These are phyloP conservation scores for Fusarium sp. DNA, from an alignment of 2,329 filamentous ascomycete species.

Conservation along the genomic window DNA sequence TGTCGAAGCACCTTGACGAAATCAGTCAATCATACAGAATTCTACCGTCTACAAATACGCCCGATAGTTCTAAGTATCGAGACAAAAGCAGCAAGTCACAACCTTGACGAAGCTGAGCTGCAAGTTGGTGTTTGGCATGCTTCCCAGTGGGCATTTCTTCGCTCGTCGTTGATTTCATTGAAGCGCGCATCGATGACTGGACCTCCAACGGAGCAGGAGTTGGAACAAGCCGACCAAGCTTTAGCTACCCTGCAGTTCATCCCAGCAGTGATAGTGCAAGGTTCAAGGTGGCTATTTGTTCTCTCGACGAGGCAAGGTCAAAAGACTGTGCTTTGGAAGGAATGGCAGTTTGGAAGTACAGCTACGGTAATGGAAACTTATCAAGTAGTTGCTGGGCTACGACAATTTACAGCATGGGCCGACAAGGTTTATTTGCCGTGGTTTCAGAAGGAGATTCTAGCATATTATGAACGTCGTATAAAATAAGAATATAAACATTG, in stretches of 20 bases:
- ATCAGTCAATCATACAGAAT: slow-evolving; percentile 9
- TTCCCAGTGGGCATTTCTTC: not conserved
- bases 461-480: not conserved
- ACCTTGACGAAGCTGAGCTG: not conserved
- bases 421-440: slow-evolving; percentile 21
- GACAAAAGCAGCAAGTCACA: not conserved
- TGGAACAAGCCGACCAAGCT: not conserved
- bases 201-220: not conserved
- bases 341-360: slow-evolving; percentile 19
- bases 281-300: slow-evolving; percentile 17
- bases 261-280: slow-evolving; percentile 24
- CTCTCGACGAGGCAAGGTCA: slow-evolving; percentile 15
- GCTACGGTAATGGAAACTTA: slow-evolving; percentile 10
- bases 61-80: slow-evolving; percentile 1
- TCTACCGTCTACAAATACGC: not conserved
- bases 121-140: not conserved
- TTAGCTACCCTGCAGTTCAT: slow-evolving; percentile 12
- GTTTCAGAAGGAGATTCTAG: slow-evolving; percentile 2
- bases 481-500: not conserved
- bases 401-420: slow-evolving; percentile 14
- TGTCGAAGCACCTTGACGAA: not conserved
- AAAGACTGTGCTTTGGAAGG: slow-evolving; percentile 22
- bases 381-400: slow-evolving; percentile 19
- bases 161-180: not conserved
- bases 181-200: not conserved